Percentiles rank a stretch among this genome's conserved stretches.
Conservation (phyloP, 441 rosid genomes). For the Bruguiera hainesii region DNA sequence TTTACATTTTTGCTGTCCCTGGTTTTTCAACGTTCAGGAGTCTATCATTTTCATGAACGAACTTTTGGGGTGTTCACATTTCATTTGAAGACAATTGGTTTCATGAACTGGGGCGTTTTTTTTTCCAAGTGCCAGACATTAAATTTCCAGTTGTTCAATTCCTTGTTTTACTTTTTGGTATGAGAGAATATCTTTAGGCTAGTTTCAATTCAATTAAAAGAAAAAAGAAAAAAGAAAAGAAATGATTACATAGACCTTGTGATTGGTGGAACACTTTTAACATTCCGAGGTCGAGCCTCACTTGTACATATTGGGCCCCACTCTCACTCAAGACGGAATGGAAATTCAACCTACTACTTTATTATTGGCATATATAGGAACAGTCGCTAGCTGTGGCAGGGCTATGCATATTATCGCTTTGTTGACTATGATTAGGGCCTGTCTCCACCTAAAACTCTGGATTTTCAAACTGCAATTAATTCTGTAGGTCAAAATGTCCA, state of each 20-base stretch:
- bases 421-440: not conserved
- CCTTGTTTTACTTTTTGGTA: not conserved
- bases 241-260: not conserved
- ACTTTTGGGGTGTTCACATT: too few species aligned
- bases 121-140: too few species aligned
- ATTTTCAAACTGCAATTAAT: not conserved
- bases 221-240: not conserved
- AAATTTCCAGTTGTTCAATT: too few species aligned
- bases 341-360: conserved; percentile 17
- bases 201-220: not conserved
- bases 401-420: not conserved
- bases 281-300: conserved; percentile 19
- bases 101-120: too few species aligned
- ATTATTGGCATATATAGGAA: conserved; percentile 15
- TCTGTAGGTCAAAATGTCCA: not conserved
- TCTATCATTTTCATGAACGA: too few species aligned
- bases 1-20: too few species aligned
- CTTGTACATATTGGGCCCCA: not conserved
- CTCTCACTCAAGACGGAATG: not conserved
- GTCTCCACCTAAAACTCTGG: not conserved
- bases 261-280: not conserved
- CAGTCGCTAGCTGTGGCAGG: conserved; percentile 9
- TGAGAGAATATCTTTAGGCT: not conserved
- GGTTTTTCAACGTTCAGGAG: too few species aligned
- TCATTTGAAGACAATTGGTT: too few species aligned